Evolutionary conservation across 345 rosid species (phyloP).

Genomic region (Citropsis articulata): DNA sequence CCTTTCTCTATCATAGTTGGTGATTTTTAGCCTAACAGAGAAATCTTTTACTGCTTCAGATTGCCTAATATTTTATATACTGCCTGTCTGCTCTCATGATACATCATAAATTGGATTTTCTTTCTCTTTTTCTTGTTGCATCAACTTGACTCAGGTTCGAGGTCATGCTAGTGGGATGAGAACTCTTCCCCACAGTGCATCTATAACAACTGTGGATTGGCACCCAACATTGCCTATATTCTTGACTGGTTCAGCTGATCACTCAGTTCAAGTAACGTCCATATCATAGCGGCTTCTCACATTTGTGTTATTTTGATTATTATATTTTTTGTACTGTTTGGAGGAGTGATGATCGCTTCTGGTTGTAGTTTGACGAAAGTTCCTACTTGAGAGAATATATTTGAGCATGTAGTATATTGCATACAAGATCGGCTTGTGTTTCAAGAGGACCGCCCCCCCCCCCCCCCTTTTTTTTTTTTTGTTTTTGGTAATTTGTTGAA

Average conservation of each 20-base stretch:
- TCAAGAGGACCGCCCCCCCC: background rate
- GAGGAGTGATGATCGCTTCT: background rate
- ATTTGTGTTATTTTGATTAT: background rate
- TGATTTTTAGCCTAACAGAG: background rate
- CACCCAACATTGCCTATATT: conserved; percentile 67
- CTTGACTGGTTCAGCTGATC: conserved; percentile 70
- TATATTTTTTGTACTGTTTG: background rate
- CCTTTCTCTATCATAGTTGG: background rate
- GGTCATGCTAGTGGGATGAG: conserved; percentile 45
- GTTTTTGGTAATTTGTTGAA: conserved; percentile 12
- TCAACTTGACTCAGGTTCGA: conserved; percentile 37
- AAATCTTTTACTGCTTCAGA: background rate
- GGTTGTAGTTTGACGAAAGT: background rate
- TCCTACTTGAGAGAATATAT: background rate
- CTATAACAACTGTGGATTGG: conserved; percentile 71
- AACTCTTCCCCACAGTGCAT: conserved; percentile 60
- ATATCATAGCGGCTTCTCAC: conserved; percentile 20
- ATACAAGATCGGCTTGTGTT: background rate
- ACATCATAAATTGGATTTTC: background rate
- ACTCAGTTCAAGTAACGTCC: conserved; percentile 64
- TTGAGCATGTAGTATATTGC: background rate
- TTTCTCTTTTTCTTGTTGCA: background rate
- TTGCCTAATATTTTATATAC: background rate
- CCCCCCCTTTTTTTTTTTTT: background rate
- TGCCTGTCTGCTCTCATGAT: background rate